Base-by-base conservation (phyloP, 1,284 basidiomycete species). In the Mycosarcoma maydis region DNA sequence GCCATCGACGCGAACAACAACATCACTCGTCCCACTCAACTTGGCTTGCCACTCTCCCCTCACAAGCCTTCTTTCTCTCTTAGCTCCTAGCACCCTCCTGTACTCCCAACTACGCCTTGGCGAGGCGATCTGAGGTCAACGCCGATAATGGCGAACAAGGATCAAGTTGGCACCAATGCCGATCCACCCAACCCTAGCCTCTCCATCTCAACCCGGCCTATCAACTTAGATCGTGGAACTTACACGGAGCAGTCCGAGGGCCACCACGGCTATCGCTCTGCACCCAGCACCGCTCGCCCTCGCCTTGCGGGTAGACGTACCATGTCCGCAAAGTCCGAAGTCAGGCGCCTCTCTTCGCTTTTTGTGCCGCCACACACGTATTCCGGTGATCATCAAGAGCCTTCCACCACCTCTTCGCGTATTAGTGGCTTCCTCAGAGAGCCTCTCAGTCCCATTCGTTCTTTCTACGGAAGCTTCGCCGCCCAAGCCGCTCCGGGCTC, bases 301-400 rank as follows among this genome's bases (percentile, higher is more conserved):
- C 46, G 45, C 30, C 37, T 67, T 13, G 55, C 55, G 8, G 64
- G 52, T 14, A 51, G 56, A 14, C 64, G 64, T 20, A 57, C 57
- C 48, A 52, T 56, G 52, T 67, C 64, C 23, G 43, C 64, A 32
- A 55, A 55, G 22, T 67, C 64, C 17, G 49, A 67, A 26, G 29
- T 55, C 11, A 30, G 57, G 36, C 64, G 64, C 22, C 56, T 67
- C 24, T 67, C 64, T 38, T 46, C 64, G 9, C 64, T 67, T 55
- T 67, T 67, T 22, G 41, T 57, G 2, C 61, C 61, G 19, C 55
- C 61, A 10, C 34, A 41, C 23, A 20, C 17, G 6, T 44, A 48
- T 16, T 20, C 43, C 11, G 5, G 32, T 19, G 49, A 57, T 6
- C 30, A 26, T 3, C 29, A 39, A 13, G 22, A 30, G 17, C 44